Base-by-base conservation (phyloP, 257 asterid genomes). In the Eucommia ulmoides region DNA sequence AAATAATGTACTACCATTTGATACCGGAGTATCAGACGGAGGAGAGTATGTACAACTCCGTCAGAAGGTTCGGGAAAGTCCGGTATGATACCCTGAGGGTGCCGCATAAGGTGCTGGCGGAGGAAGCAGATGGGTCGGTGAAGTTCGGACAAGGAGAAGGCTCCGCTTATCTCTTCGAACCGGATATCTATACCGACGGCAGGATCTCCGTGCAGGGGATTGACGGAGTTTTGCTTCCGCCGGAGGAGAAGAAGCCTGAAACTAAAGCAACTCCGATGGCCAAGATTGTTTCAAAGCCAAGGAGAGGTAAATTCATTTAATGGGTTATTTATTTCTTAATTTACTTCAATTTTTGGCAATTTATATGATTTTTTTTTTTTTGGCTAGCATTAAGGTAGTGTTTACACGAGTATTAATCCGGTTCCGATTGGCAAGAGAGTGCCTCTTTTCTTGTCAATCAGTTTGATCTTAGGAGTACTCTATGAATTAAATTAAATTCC, bases 151-250 rank as follows among this genome's bases (percentile, higher is more conserved):
- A 63, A 23, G 88, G 73, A 0, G 88, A 78, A 51, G 80, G 76
- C 8, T 74, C 93, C 53, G 96, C 93, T 0, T 82, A 85, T 59
- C 65, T 89, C 33, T 67, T 85, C 15, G 98, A 89, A 72, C 93
- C 98, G 10, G 98, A 89, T 67, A 80, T 89, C 12, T 89, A 85
- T 23, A 89, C 92, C 20, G 98, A 89, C 50, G 98, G 98, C 14
- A 64, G 98, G 61, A 89, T 89, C 33, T 89, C 97, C 2, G 97
- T 89, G 24, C 97, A 89, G 66, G 97, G 97, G 6, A 82, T 89
- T 20, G 94, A 85, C 33, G 77, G 82, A 0, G 96, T 89, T 45
- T 60, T 89, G 63, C 64, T 80, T 22, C 94, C 96, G 62, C 63
- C 74, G 35, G 93, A 80, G 62, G 92, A 73, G 41, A 64, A 45